phyloP scores from a whole-genome alignment of 345 rosid species.

The Rhodamnia argentea region DNA sequence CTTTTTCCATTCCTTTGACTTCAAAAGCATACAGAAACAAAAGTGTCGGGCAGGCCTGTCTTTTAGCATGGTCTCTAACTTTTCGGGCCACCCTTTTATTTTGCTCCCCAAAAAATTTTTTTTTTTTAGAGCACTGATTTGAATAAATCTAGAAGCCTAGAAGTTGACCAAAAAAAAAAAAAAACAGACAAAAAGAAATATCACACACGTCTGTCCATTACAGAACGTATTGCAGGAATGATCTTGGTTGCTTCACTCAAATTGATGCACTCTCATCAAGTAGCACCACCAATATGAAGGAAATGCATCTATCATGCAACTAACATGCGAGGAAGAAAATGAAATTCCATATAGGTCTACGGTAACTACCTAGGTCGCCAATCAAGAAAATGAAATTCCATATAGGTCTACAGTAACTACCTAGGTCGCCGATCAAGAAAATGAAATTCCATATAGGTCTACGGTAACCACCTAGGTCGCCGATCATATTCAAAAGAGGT shows the following conservation, averaged over 20 bases:
- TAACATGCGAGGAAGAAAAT: not conserved
- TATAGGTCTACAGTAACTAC: too few relatives aligned
- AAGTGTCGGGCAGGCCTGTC: not conserved
- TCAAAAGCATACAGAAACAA: not conserved
- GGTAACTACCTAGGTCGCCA: too few relatives aligned
- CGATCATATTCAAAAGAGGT: too few relatives aligned
- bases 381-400: not conserved
- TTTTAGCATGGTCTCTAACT: not conserved
- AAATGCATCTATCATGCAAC: not conserved
- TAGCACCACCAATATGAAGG: not conserved
- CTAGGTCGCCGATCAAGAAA: too few relatives aligned
- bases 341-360: not conserved
- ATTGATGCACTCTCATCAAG: not conserved
- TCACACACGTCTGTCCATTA: not conserved
- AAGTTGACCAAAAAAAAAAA: not conserved
- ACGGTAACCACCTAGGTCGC: not conserved
- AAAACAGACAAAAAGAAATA: not conserved
- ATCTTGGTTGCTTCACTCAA: not conserved
- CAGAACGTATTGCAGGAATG: not conserved
- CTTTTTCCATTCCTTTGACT: not conserved
- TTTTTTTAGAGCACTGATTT: not conserved
- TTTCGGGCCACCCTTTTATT: not conserved
- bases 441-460: not conserved
- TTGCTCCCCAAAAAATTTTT: not conserved
- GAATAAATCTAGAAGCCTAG: not conserved